Base-by-base conservation (phyloP, 1,139 yeast genomes). In the Yamadazyma sp. region DNA sequence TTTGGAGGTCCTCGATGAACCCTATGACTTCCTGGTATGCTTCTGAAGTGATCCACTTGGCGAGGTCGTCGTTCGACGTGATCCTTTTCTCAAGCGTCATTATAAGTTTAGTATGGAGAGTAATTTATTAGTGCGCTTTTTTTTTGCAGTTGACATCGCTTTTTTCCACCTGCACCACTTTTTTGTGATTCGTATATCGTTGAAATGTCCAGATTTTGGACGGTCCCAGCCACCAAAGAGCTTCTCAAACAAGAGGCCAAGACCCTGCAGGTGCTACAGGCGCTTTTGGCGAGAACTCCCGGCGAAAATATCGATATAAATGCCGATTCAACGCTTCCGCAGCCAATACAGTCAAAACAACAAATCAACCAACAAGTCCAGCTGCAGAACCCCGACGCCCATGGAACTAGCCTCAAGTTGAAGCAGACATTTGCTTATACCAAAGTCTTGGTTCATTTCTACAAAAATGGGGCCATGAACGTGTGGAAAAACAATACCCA, bases 1-100 rank as follows among this genome's bases (percentile, higher is more conserved):
- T 62, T 39, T 89, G 92, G 33, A 92, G 66, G 1, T 64, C 63
- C 17, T 61, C 62, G 2, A 89, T 70, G 50, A 87, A 91, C 0
- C 54, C 60, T 1, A 85, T 50, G 1, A 92, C 54, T 3, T 64
- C 66, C 0, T 62, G 50, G 53, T 79, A 79, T 0, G 86, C 73
- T 1, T 59, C 47, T 3, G 91, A 78, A 0, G 50, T 59, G n/a
- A 64, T 59, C 82, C 96, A 92, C 38, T 67, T 58, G 7, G 68
- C 71, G 52, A 92, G 58, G 56, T 92, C 98, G 0, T 71, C 68
- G 0, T 66, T 60, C 0, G 84, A 76, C 10, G 81, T 56, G 6
- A 91, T 72, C 41, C 94, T 64, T 52, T 80, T 72, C 3, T 60
- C 61, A 4, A 86, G 86, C 10, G 46, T 51, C 39, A 28, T 28